Evolutionary conservation across 371 early-diverging fungal genomes (phyloP), one percentile per base, ranked within the genome.

Genomic region (Mortierella sp.): DNA sequence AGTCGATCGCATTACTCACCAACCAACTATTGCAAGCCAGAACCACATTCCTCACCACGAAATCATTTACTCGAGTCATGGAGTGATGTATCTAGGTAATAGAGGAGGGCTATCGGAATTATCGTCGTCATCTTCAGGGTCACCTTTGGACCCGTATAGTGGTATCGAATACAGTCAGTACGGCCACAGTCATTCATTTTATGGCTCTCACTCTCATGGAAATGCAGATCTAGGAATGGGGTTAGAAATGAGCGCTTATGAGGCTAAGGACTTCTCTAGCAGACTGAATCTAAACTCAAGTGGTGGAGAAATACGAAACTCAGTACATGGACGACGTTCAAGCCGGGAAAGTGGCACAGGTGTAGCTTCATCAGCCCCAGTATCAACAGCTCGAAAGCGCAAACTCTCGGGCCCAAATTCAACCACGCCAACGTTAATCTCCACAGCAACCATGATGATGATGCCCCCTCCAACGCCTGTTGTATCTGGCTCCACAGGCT

Each of bases 1-100:
- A 29, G 31, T 51, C 6, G 62, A 63, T 23, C 69, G 54, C 1
- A 51, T 55, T 10, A 17, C 55, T 23, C 42, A 59, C 12, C 59
- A 54, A 23, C 60, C 64, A 8, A 70, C 70, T 8, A 15, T 64
- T 40, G 64, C 64, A 19, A 64, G 64, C n/a, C 70, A 70, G 45
- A 58, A 35, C 28, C 45, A 23, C 15, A 35, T 69, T 34, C 26
- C 61, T 32, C 61, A 60, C 23, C 70, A 62, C 28, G 63, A 63
- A 15, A 29, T 62, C 8, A 54, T 69, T 17, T 69, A 69, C 23
- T 13, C 70, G 15, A 57, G 23, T 19, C 63, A 61, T 23, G 56
- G 49, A 9, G 47, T 69, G 57, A 62, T 69, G 53, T 69, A 62
- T 43, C 4, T 69, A 13, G 57, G 63, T n/a, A 69, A 37, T 19